phyloP scores from a whole-genome alignment of 2,329 filamentous ascomycete species.

The Trichoderma sp. region DNA sequence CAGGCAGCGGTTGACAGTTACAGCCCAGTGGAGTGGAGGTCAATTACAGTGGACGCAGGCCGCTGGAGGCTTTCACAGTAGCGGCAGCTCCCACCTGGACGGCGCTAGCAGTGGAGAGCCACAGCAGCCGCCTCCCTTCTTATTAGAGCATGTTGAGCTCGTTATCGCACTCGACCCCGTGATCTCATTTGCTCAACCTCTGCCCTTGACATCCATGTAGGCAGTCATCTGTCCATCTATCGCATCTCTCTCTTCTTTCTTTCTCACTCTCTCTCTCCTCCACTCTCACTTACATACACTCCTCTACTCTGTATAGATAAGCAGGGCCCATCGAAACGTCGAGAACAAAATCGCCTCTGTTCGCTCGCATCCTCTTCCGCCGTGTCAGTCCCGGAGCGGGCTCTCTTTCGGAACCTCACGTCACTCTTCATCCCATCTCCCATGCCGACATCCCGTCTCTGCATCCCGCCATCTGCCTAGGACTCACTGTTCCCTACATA shows the following conservation, averaged over 20 bases:
- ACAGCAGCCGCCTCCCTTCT: constrained; percentile 2
- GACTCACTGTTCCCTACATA: neutral
- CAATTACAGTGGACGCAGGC: neutral
- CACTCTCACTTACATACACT: neutral
- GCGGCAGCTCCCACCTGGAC: too few species aligned
- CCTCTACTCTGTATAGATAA: too few species aligned
- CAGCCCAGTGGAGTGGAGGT: too few species aligned
- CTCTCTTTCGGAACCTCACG: neutral
- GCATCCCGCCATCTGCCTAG: constrained; percentile 7
- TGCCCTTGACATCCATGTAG: constrained; percentile 1
- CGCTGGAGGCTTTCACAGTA: neutral
- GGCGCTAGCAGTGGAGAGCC: neutral
- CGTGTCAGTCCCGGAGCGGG: neutral
- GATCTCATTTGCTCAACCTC: constrained; percentile 27
- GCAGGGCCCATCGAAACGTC: too few species aligned
- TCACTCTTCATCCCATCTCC: neutral
- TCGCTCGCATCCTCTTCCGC: neutral
- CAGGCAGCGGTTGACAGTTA: too few species aligned
- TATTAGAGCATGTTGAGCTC: constrained; percentile 5
- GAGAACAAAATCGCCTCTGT: neutral
- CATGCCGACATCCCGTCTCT: constrained; percentile 14
- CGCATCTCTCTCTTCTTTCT: neutral
- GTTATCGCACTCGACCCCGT: constrained; percentile 22
- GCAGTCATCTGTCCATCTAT: constrained; percentile 18
- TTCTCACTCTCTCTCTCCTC: neutral